Evolutionary conservation across 2,329 filamentous ascomycete species (phyloP).

Genomic region (Septoria linicola): DNA sequence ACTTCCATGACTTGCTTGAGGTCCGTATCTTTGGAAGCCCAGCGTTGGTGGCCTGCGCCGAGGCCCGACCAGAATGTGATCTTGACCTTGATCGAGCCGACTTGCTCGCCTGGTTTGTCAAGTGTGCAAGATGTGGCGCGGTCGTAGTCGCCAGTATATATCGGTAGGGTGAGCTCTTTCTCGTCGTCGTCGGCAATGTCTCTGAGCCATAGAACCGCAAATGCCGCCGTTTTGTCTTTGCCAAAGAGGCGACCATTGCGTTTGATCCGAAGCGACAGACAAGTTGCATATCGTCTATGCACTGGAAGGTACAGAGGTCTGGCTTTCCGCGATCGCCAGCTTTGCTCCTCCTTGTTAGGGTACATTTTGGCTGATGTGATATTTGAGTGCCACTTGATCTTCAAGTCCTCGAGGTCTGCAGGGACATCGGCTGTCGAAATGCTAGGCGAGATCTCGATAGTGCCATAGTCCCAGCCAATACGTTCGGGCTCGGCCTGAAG

Average conservation of each 20-base stretch:
- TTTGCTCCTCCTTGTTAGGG: slow-evolving; percentile 41
- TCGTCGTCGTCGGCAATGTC: slow-evolving; percentile 69
- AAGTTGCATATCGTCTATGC: slow-evolving; percentile 59
- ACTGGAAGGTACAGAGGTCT: slow-evolving; percentile 56
- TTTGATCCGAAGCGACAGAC: slow-evolving; percentile 59
- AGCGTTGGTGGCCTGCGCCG: slow-evolving; percentile 57
- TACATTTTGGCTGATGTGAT: slow-evolving; percentile 61
- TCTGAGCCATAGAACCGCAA: slow-evolving; percentile 66
- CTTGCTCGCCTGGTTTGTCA: slow-evolving; percentile 55
- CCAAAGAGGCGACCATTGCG: slow-evolving; percentile 45
- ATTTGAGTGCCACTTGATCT: slow-evolving; percentile 61
- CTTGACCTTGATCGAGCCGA: slow-evolving; percentile 59
- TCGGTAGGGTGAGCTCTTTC: slow-evolving; percentile 55
- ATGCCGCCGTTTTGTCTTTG: slow-evolving; percentile 58
- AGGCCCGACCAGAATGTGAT: slow-evolving; percentile 63
- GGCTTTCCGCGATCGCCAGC: slow-evolving; percentile 54
- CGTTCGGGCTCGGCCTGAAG: slow-evolving; percentile 59
- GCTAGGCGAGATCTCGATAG: slow-evolving; percentile 60
- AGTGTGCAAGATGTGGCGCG: slow-evolving; percentile 52
- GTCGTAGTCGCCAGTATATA: slow-evolving; percentile 66
- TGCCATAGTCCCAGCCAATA: slow-evolving; percentile 71
- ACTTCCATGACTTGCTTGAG: slow-evolving; percentile 63
- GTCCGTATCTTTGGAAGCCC: slow-evolving; percentile 56
- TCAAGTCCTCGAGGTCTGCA: slow-evolving; percentile 45
- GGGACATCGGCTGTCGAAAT: slow-evolving; percentile 53